Percentiles rank a stretch among this genome's conserved stretches.
These are phyloP conservation scores for Euphorbia celastroides DNA, from an alignment of 441 rosid species.

Conservation along the genomic window DNA sequence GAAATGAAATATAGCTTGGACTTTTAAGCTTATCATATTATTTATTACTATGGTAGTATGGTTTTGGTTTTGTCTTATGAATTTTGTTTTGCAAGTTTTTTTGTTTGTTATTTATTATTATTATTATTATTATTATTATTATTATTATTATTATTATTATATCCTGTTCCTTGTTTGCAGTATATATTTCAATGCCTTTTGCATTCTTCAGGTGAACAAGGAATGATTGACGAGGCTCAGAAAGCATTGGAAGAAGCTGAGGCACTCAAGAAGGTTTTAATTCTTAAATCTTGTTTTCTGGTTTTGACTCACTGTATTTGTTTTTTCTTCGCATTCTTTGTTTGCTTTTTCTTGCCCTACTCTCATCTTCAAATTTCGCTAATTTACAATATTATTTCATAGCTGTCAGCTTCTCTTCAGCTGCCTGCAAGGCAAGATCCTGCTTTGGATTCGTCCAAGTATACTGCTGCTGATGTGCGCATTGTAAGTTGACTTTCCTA, in stretches of 20 bases:
- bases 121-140: too few species aligned
- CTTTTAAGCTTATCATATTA: background rate
- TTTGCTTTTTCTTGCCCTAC: background rate
- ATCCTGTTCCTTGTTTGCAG: background rate
- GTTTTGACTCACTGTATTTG: background rate
- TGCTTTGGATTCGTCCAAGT: slow-evolving; percentile 74
- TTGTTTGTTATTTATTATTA: background rate
- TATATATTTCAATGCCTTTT: slow-evolving; percentile 1
- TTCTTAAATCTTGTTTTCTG: slow-evolving; percentile 4
- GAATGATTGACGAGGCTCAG: slow-evolving; percentile 99
- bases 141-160: background rate
- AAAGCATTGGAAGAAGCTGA: slow-evolving; percentile 98
- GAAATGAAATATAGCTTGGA: background rate
- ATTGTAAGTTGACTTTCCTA: slow-evolving; percentile 57
- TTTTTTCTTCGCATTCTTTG: background rate
- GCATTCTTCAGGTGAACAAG: slow-evolving; percentile 72
- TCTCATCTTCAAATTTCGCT: background rate
- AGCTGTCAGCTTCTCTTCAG: slow-evolving; percentile 36
- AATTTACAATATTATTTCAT: background rate
- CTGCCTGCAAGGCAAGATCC: slow-evolving; percentile 84
- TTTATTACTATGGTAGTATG: too few species aligned
- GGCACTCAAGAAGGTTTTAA: slow-evolving; percentile 89
- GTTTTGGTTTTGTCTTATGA: too few species aligned
- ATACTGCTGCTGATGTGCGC: slow-evolving; percentile 98
- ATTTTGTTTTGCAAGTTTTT: background rate